Evolutionary conservation across 177 flowering plant genomes (phyloP).

Genomic region (Vitis hybrid): DNA sequence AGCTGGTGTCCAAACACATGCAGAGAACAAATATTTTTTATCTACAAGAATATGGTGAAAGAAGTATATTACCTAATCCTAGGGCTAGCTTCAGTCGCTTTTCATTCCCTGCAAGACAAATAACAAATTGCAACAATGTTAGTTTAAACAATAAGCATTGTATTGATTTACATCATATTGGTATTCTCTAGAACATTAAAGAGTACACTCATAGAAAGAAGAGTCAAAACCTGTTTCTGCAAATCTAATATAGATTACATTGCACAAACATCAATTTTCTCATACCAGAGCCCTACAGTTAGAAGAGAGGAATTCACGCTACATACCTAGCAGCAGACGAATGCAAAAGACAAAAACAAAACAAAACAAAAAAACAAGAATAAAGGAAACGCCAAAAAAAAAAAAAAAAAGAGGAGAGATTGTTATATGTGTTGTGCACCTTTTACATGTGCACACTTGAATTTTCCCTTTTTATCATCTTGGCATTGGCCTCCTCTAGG

Average conservation of each 20-base stretch:
- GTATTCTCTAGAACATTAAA: neutral
- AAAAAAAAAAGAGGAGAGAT: no score
- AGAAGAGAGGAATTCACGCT: neutral
- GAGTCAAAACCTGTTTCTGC: neutral
- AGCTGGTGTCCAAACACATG: no score
- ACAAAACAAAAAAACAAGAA: no score
- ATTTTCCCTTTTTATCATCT: neutral
- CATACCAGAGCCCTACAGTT: neutral
- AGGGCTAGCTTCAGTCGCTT: neutral
- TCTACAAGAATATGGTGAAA: neutral
- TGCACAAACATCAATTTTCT: no score
- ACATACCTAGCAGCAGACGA: neutral
- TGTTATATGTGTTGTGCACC: neutral
- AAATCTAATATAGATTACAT: neutral
- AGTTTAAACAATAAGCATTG: no score
- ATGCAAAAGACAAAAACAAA: neutral
- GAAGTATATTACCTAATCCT: constrained; percentile 14
- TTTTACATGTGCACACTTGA: neutral
- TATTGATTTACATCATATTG: no score
- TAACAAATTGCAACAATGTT: no score
- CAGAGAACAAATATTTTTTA: no score
- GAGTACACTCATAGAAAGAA: neutral
- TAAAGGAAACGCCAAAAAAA: no score
- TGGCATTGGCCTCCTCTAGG: constrained; percentile 12
- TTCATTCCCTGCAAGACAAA: constrained; percentile 3